These are phyloP conservation scores for Eremothecium gossypii DNA, from an alignment of 1,139 yeast genomes.

Conservation along the genomic window DNA sequence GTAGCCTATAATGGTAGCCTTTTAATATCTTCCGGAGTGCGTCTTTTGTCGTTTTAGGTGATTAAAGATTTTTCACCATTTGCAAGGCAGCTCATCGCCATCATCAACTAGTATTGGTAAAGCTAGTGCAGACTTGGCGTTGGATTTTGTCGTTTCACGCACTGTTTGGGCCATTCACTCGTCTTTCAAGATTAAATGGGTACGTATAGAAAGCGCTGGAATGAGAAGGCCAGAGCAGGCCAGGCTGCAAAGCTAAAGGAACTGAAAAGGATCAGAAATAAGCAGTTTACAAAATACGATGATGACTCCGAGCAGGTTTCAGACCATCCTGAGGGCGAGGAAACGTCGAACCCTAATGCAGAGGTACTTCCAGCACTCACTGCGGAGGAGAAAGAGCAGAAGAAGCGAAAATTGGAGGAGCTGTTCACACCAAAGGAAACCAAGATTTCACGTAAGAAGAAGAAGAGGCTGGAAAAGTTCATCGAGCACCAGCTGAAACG, in stretches of 20 bases:
- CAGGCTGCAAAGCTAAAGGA: constrained; percentile 75
- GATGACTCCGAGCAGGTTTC: constrained; percentile 28
- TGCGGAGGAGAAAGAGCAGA: constrained; percentile 47
- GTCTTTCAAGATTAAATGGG: constrained; percentile 43
- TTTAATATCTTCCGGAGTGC: no score
- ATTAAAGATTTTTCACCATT: no score
- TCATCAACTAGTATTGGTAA: no score
- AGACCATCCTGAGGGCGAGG: constrained; percentile 9
- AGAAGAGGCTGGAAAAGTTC: constrained; percentile 67
- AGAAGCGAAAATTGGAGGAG: constrained; percentile 54
- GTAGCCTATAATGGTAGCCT: no score
- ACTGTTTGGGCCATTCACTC: no score
- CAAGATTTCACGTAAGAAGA: constrained; percentile 63
- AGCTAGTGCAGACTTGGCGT: no score
- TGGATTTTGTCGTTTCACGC: no score
- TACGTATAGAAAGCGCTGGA: constrained; percentile 68
- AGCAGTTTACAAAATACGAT: constrained; percentile 46
- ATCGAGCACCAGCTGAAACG: constrained; percentile 82
- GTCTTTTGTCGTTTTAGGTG: no score
- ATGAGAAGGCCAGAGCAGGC: constrained; percentile 80
- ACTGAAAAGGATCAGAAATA: constrained; percentile 57
- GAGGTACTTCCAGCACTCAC: constrained; percentile 46
- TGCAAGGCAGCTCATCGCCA: no score
- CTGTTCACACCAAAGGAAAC: constrained; percentile 49
- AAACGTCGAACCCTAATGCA: constrained; percentile 44